Percentiles rank a stretch among this genome's conserved stretches.
Conservation (phyloP, 768 basidiomycete species). For the Butyriboletus loyo region DNA sequence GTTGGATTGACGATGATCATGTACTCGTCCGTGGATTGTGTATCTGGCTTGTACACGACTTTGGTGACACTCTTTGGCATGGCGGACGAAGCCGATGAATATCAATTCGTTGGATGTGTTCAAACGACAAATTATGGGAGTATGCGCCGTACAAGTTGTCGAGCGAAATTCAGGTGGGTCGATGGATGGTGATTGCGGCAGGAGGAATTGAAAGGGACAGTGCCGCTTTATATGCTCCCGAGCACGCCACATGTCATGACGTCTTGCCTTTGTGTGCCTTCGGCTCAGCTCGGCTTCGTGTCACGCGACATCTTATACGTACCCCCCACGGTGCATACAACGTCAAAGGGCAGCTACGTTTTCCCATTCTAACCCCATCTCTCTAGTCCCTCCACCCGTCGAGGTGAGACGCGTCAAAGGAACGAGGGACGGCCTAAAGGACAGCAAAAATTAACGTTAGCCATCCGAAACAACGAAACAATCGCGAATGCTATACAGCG, state of each 20-base stretch:
- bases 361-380: conserved; percentile 24
- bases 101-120: conserved; percentile 9
- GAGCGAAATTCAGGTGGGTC: neutral
- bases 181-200: conserved; percentile 6
- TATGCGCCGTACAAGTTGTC: neutral
- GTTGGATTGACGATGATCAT: conserved; percentile 62
- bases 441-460: neutral
- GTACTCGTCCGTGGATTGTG: conserved; percentile 70
- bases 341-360: conserved; percentile 19
- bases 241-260: conserved; percentile 23
- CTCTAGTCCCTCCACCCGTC: conserved; percentile 9
- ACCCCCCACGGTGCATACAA: too few relatives aligned
- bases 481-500: neutral
- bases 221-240: conserved; percentile 24
- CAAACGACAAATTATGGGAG: conserved; percentile 7
- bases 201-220: neutral
- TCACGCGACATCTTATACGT: too few relatives aligned
- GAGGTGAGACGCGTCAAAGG: conserved; percentile 40
- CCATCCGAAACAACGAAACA: neutral
- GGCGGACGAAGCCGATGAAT: conserved; percentile 6
- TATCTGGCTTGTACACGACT: conserved; percentile 78
- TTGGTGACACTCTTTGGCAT: conserved; percentile 55
- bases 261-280: conserved; percentile 5
- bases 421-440: conserved; percentile 50
- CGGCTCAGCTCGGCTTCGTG: conserved; percentile 13